Conservation (phyloP, 805 yeast species). For the Aciculoconidium aculeatum region DNA sequence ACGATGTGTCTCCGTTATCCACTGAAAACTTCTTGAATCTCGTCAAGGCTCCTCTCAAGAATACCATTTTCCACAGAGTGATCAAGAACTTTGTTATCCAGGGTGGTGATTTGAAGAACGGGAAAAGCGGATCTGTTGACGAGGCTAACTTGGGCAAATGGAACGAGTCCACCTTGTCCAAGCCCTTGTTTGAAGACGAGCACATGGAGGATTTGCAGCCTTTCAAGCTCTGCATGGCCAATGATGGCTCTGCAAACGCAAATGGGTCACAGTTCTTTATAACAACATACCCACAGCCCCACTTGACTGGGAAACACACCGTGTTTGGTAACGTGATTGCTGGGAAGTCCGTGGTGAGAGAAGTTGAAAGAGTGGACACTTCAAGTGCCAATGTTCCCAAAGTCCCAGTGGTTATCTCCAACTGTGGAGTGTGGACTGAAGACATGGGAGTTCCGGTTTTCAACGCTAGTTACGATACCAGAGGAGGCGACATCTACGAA, state of each 20-base stretch:
- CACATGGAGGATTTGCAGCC: constrained; percentile 41
- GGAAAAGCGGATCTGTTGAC: constrained; percentile 13
- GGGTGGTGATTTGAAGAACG: constrained; percentile 53
- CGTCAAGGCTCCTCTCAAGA: constrained; percentile 38
- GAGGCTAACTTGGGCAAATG: constrained; percentile 29
- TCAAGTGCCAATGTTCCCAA: constrained; percentile 38
- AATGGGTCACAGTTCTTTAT: constrained; percentile 70
- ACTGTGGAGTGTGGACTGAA: constrained; percentile 61
- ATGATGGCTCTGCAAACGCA: constrained; percentile 40
- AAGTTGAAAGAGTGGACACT: constrained; percentile 47
- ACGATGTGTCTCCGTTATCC: constrained; percentile 52
- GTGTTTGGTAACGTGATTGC: constrained; percentile 66
- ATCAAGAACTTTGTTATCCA: constrained; percentile 67
- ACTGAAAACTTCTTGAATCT: constrained; percentile 44
- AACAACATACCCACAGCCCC: constrained; percentile 64
- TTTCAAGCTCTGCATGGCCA: constrained; percentile 60
- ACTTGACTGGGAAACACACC: constrained; percentile 68
- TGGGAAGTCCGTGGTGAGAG: constrained; percentile 67
- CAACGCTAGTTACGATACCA: constrained; percentile 54
- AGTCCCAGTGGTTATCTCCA: constrained; percentile 41
- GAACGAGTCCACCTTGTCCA: constrained; percentile 14
- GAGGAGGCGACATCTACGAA: constrained; percentile 70
- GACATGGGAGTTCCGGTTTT: constrained; percentile 49
- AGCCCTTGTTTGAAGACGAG: constrained; percentile 47
- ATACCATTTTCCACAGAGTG: constrained; percentile 54